A percentile compares a stretch with the other conserved stretches of the same genome.
Conservation (phyloP, 352 stramenopile species). For the Phytophthora colocasiae region DNA sequence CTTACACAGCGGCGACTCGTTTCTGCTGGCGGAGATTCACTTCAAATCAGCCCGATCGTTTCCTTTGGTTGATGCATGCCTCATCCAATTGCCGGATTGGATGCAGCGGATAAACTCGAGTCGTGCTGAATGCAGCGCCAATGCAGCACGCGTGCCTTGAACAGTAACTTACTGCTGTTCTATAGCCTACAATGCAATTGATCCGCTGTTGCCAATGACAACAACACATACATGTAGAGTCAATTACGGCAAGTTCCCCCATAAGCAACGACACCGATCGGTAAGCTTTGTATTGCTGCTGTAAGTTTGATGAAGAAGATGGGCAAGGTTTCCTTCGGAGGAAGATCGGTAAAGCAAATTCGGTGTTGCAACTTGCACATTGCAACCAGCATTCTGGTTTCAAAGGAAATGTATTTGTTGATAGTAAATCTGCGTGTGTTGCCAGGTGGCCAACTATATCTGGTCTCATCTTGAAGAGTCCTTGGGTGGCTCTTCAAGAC, state of each 20-base stretch:
- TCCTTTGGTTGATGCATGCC: not conserved
- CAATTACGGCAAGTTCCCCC: too few species aligned
- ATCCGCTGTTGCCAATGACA: not conserved
- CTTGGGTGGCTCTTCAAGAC: not conserved
- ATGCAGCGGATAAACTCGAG: too few species aligned
- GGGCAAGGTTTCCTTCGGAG: not conserved
- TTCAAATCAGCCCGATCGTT: slow-evolving; percentile 1
- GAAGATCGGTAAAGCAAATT: too few species aligned
- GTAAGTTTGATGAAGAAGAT: not conserved
- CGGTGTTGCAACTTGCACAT: too few species aligned
- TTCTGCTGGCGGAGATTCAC: slow-evolving; percentile 6
- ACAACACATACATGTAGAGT: too few species aligned
- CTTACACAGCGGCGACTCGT: not conserved
- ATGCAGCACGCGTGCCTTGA: not conserved
- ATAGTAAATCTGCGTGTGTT: not conserved
- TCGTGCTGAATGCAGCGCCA: not conserved
- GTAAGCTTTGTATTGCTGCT: not conserved
- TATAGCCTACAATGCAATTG: too few species aligned
- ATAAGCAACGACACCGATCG: too few species aligned
- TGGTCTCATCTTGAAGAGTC: not conserved
- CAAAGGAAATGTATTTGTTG: too few species aligned
- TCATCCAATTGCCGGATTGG: too few species aligned
- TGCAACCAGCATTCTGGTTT: too few species aligned
- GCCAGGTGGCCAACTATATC: too few species aligned
- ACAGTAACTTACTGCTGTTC: not conserved